Percentiles rank a stretch among this genome's conserved stretches.
These are phyloP conservation scores for Rhododendron vialii DNA, from an alignment of 148 eudicot species.

Conservation along the genomic window DNA sequence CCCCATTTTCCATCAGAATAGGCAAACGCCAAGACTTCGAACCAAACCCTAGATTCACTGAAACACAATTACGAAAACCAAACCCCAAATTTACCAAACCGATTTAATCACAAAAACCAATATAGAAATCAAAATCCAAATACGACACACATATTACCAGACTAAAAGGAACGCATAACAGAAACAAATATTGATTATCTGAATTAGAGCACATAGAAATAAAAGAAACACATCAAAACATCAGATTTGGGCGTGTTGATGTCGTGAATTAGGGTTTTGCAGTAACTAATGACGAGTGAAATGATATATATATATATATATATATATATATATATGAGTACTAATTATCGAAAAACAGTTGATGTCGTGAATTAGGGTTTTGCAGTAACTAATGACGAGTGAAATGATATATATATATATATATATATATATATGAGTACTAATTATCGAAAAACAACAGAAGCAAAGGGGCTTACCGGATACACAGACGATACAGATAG, in stretches of 20 bases:
- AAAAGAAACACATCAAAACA: not conserved
- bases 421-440: no score
- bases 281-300: not conserved
- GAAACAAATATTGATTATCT: not conserved
- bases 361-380: slow-evolving; percentile 9
- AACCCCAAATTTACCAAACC: not conserved
- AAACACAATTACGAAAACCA: slow-evolving; percentile 3
- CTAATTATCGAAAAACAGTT: not conserved
- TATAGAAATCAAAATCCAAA: not conserved
- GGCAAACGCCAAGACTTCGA: not conserved
- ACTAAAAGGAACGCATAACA: not conserved
- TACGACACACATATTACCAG: not conserved
- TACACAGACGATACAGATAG: not conserved
- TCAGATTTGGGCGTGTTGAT: not conserved
- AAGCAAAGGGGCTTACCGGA: slow-evolving; percentile 11
- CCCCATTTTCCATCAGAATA: slow-evolving; percentile 67
- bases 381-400: not conserved
- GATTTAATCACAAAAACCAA: not conserved
- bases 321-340: no score
- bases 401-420: not conserved
- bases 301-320: not conserved
- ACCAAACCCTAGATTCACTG: slow-evolving; percentile 25
- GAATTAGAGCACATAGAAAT: not conserved
- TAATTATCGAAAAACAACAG: not conserved
- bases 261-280: slow-evolving; percentile 12